Evolutionary conservation across 805 yeast genomes (phyloP), one percentile per base, ranked within the genome.

Genomic region (Wickerhamomyces queroliae): DNA sequence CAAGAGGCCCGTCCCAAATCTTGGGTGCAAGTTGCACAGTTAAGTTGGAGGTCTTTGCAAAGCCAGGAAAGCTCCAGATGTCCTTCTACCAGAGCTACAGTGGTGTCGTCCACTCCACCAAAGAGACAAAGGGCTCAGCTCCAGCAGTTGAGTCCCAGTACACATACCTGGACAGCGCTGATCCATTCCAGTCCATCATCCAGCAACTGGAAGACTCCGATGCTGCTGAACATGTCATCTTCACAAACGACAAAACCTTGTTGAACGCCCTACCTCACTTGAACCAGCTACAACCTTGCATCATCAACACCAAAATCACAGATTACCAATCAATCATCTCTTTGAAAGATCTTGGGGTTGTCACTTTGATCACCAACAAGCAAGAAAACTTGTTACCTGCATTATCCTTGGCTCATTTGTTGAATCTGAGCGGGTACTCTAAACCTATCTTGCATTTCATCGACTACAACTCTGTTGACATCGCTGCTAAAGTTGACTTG

Each of bases 391-490:
- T 82, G 9, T 61, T 67, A 33, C 70, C 70, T 37, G 68, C 75
- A 45, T 69, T 85, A 6, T 61, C 75, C 33, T 72, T 79, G 20
- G 76, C 95, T 2, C 74, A 78, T 49, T 62, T 76, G 33, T 59
- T 80, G 29, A 74, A 90, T 7, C 58, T 66, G 26, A 63, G 63
- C 10, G 15, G 15, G 40, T 58, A 72, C 25, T 46, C 61, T 6
- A 67, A 64, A 36, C 76, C 93, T 1, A 87, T 85, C 5, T 68
- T 89, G 43, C 95, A 89, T 62, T 84, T 89, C 57, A 81, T 73
- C 55, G 56, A 64, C 22, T 64, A 66, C 36, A 36, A 37, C 20
- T 40, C 50, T 11, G 42, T 34, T 8, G 33, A 43, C 12, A 33
- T 39, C 20, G 49, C 44, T 13, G 50, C 58, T 26, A 35, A 43